These are phyloP conservation scores for Gnetum montanum DNA, from an alignment of 75 land plant genomes.

Conservation along the genomic window DNA sequence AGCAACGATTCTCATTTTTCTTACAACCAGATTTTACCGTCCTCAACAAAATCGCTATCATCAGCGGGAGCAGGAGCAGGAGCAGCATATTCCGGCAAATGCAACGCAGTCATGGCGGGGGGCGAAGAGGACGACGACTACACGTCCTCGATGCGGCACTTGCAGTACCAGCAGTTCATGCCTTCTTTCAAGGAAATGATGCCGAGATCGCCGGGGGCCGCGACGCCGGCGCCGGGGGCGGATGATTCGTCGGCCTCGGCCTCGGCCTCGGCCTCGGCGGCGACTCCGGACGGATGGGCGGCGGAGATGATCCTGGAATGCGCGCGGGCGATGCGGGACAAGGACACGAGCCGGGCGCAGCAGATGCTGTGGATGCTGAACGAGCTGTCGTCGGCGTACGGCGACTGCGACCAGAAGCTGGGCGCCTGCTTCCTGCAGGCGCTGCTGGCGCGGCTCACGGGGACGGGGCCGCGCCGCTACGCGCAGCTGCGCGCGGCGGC, in stretches of 20 bases:
- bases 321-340: constrained; percentile 45
- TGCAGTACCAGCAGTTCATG: neutral
- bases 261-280: neutral
- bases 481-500: constrained; percentile 50
- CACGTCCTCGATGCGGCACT: constrained; percentile 1
- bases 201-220: no score
- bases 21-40: neutral
- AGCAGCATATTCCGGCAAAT: neutral
- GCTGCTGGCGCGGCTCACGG: constrained; percentile 65
- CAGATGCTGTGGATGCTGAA: constrained; percentile 93
- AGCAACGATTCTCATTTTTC: neutral
- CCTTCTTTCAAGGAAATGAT: no score
- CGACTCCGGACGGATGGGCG: constrained; percentile 34
- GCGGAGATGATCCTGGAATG: constrained; percentile 57
- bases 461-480: constrained; percentile 58
- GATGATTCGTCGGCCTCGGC: no score
- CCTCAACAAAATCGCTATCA: no score
- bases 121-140: constrained; percentile 9
- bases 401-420: constrained; percentile 76
- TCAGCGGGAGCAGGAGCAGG: neutral
- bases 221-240: no score
- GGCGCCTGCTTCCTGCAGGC: constrained; percentile 81
- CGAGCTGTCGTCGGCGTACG: constrained; percentile 89
- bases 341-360: constrained; percentile 52
- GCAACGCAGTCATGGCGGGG: constrained; percentile 4